Percentiles rank a stretch among this genome's conserved stretches.
Conservation (phyloP, 768 basidiomycete genomes). For the Lactifluus piperatus region DNA sequence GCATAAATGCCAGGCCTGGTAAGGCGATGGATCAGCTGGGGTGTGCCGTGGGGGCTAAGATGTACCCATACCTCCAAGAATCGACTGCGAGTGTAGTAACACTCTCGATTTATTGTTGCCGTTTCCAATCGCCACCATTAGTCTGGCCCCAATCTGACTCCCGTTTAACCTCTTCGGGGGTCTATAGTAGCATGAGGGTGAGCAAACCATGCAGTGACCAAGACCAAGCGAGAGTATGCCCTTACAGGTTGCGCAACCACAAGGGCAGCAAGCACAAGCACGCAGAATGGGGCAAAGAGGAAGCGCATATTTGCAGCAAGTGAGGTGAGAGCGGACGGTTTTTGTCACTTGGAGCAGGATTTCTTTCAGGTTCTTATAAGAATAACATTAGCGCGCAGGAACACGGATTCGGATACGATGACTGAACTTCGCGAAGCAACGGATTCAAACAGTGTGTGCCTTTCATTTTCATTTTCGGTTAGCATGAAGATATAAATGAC, state of each 20-base stretch:
- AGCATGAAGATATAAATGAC: not conserved
- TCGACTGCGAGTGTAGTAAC: not conserved
- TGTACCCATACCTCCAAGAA: not conserved
- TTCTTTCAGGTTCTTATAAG: not conserved
- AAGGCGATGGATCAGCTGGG: not conserved
- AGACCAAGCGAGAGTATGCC: too few species aligned
- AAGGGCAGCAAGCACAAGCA: not conserved
- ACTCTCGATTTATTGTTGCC: not conserved
- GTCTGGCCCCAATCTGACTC: accelerated
- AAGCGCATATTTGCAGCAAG: slow-evolving; percentile 3
- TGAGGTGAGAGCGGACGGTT: not conserved
- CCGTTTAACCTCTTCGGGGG: not conserved
- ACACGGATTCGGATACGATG: not conserved
- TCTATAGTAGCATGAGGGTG: not conserved
- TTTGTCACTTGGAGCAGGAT: not conserved
- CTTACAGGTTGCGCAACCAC: slow-evolving; percentile 6
- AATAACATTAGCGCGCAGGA: not conserved
- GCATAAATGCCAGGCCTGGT: not conserved
- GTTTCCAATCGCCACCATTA: not conserved
- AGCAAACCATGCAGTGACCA: not conserved
- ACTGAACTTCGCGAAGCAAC: too few species aligned
- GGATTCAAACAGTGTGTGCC: not conserved
- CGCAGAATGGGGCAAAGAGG: not conserved
- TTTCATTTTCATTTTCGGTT: slow-evolving; percentile 3
- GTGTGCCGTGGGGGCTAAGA: not conserved